Evolutionary conservation across 2,329 filamentous ascomycete genomes (phyloP), one percentile per base, ranked within the genome.

Genomic region (Ramularia collo-cygni): DNA sequence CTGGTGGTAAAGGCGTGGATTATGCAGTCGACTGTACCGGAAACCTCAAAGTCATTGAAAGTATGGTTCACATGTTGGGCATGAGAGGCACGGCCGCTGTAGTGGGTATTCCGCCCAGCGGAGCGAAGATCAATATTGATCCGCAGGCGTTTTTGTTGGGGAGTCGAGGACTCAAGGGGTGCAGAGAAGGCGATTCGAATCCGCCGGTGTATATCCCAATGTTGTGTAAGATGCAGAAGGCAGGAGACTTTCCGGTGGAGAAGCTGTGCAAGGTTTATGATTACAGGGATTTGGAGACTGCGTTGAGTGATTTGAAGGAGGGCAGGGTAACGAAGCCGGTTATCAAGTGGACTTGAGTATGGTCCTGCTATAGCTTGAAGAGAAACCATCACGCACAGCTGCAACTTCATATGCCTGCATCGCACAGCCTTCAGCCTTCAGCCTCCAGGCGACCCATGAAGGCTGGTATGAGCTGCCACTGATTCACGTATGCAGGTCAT

Each of bases 181-280:
- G 40, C 17, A 31, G 46, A 17, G 48, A 49, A 28, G 48, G 43
- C 10, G 46, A 47, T 15, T 40, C 37, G 3, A 38, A 41, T 28
- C 46, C 48, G 13, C 38, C 44, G 3, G 42, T 36, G 14, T 51
- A 28, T 26, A 47, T 49, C 28, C 46, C 48, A 18, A 38, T 42
- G 16, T 24, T 49, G 12, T 44, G 42, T 8, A 37, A 48, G 16
- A 40, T 50, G 43, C 50, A 47, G 31, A 35, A 38, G 19, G 40
- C 37, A 13, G 47, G 45, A 8, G 26, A 48, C 8, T 52, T 52
- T 38, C 47, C 47, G 1, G 45, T 52, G 24, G 47, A 52, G 41
- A 52, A 47, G 43, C 21, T 52, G 28, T 43, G 43, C 15, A 44
- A 42, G 18, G 47, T 50, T 1, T 52, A 50, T 30, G 45, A 48